Base-by-base conservation (phyloP, 73 alveolate genomes). In the Paraurostyla sp. region DNA sequence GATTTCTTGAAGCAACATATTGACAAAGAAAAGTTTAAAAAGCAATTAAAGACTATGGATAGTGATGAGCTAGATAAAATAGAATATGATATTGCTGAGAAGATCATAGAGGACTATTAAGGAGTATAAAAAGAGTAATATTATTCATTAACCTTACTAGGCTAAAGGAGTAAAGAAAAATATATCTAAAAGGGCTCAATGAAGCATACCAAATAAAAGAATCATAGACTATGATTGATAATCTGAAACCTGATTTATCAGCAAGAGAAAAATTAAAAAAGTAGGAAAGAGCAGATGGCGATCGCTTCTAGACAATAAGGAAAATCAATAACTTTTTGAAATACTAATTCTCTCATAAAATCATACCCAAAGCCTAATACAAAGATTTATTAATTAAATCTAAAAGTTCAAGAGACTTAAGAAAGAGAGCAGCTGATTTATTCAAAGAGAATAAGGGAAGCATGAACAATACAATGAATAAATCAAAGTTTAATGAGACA, bases 11-110 rank as follows among this genome's bases (percentile, higher is more conserved):
- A 73, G 51, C 23, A 49, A 30, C 50, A 46, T 36, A 73, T 46
- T 73, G 71, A 73, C 27, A 73, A 73, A 36, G 71, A n/a, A 48
- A 71, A 73, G 71, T 46, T 73, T 13, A 13, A 48, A 2, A 48
- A 73, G 50, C 42, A 73, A 25, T 45, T 73, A 22, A 40, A 46
- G 32, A 1, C 4, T 3, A 40, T 73, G 49, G 71, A 46, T 22
- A 49, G 46, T 16, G 71, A 73, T 45, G 86, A 73, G 36, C 11
- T 73, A 25, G 86, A 73, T 40, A 40, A 46, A 25, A 43, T 73
- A 13, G 86, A 73, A 49, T 13, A 73, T 46, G 71, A 73, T 23
- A 73, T 73, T 45, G 86, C 86, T 13, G 86, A 73, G 41, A 25
- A 73, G 51, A 73, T 73, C 46, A 73, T 73, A 11, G 40, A 40